These are phyloP conservation scores for Pestalotiopsis sp. DNA, from an alignment of 2,329 filamentous ascomycete species.

Conservation along the genomic window DNA sequence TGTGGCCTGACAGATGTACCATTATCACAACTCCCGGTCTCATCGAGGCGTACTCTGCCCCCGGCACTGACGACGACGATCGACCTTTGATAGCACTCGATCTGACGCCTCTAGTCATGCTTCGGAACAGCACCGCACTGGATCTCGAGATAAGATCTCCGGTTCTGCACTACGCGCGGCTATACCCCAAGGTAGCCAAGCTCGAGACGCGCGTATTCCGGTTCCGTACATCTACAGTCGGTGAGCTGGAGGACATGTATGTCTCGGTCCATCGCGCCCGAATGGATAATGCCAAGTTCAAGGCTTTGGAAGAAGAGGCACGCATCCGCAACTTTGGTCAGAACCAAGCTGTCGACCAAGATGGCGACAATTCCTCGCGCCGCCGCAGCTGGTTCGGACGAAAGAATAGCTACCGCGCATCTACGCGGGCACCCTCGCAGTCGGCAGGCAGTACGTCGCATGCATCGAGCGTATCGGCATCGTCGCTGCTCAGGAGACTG, in stretches of 20 bases:
- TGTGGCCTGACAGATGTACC: conserved; percentile 54
- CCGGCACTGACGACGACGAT: conserved; percentile 36
- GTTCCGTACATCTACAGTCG: conserved; percentile 77
- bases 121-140: conserved; percentile 87
- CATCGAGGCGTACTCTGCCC: conserved; percentile 58
- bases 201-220: conserved; percentile 77
- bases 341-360: conserved; percentile 49
- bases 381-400: conserved; percentile 63
- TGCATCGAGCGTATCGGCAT: conserved; percentile 64
- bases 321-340: conserved; percentile 73
- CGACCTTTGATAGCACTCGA: conserved; percentile 70
- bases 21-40: conserved; percentile 61
- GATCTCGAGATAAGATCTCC: conserved; percentile 94
- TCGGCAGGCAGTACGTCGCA: conserved; percentile 73
- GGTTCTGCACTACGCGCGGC: conserved; percentile 59
- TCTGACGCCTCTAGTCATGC: conserved; percentile 86
- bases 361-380: conserved; percentile 49
- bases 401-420: conserved; percentile 67
- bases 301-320: conserved; percentile 65
- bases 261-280: conserved; percentile 84
- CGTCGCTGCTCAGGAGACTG: conserved; percentile 79
- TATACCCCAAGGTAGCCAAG: conserved; percentile 69
- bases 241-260: conserved; percentile 83
- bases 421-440: conserved; percentile 61
- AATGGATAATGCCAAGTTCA: conserved; percentile 91